Percentiles rank a stretch among this genome's conserved stretches.
Conservation (phyloP, 306 rosid species). For the Cicer yamashitae region DNA sequence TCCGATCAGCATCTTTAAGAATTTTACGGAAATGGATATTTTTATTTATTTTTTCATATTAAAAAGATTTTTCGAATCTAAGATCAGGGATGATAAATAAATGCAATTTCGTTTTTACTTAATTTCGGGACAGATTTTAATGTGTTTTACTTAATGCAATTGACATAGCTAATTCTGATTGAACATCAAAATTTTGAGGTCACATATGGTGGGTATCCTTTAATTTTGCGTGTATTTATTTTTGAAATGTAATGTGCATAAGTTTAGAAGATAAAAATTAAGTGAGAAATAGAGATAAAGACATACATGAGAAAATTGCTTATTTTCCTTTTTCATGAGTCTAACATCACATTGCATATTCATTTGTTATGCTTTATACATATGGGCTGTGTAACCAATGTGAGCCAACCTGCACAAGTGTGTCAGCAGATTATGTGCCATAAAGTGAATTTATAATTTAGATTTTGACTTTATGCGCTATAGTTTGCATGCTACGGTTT, state of each 20-base stretch:
- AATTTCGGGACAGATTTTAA: not conserved
- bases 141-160: slow-evolving; percentile 2
- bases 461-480: not conserved
- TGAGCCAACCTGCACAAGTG: not conserved
- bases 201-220: too few relatives aligned
- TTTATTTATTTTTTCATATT: not conserved
- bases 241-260: too few relatives aligned
- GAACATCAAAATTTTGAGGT: too few relatives aligned
- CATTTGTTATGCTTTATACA: slow-evolving; percentile 9
- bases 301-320: not conserved
- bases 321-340: not conserved
- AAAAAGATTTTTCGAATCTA: not conserved
- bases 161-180: not conserved
- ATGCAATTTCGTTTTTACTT: slow-evolving; percentile 3
- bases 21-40: not conserved
- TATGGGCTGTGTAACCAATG: not conserved
- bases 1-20: not conserved
- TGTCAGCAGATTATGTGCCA: slow-evolving; percentile 12
- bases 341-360: not conserved
- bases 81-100: slow-evolving; percentile 14
- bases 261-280: too few relatives aligned
- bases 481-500: slow-evolving; percentile 7
- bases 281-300: too few relatives aligned
- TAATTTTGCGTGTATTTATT: too few relatives aligned
- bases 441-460: slow-evolving; percentile 15